Percentiles rank a stretch among this genome's conserved stretches.
phyloP scores from a whole-genome alignment of 805 yeast species.

The Candida endomychidarum region DNA sequence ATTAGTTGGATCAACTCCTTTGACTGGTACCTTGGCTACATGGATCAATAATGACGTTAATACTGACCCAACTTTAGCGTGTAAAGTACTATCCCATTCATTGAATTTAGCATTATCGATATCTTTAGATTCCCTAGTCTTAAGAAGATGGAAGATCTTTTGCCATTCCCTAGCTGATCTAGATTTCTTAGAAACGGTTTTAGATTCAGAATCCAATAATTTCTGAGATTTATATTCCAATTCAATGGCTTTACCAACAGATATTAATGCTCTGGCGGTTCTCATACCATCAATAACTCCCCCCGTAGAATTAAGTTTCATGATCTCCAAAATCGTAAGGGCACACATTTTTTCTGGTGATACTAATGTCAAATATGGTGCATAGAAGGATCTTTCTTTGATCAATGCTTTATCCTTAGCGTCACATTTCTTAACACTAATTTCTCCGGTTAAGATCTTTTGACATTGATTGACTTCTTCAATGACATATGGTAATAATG shows the following conservation, averaged over 20 bases:
- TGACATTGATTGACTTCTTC: constrained; percentile 63
- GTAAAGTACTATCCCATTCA: constrained; percentile 30
- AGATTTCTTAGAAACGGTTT: constrained; percentile 39
- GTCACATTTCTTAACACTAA: constrained; percentile 15
- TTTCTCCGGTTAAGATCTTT: constrained; percentile 36
- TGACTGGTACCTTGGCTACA: constrained; percentile 78
- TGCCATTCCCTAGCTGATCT: constrained; percentile 51
- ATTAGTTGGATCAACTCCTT: constrained; percentile 79
- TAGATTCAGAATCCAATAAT: constrained; percentile 56
- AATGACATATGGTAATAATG: constrained; percentile 66
- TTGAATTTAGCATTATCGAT: constrained; percentile 11
- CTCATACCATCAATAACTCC: constrained; percentile 80
- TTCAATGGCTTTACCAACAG: constrained; percentile 84
- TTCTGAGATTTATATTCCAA: constrained; percentile 76
- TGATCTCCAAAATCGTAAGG: constrained; percentile 76
- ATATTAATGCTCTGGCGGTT: constrained; percentile 75
- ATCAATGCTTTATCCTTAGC: constrained; percentile 25
- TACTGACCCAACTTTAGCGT: constrained; percentile 76
- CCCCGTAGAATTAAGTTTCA: constrained; percentile 71
- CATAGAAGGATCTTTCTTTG: constrained; percentile 57
- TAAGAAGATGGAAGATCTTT: constrained; percentile 36
- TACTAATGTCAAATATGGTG: constrained; percentile 73
- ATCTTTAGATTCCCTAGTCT: constrained; percentile 14
- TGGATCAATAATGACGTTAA: constrained; percentile 72
- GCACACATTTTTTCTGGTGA: constrained; percentile 80